These are phyloP conservation scores for Plasmodium gonderi DNA, from an alignment of 169 alveolate genomes.

Conservation along the genomic window DNA sequence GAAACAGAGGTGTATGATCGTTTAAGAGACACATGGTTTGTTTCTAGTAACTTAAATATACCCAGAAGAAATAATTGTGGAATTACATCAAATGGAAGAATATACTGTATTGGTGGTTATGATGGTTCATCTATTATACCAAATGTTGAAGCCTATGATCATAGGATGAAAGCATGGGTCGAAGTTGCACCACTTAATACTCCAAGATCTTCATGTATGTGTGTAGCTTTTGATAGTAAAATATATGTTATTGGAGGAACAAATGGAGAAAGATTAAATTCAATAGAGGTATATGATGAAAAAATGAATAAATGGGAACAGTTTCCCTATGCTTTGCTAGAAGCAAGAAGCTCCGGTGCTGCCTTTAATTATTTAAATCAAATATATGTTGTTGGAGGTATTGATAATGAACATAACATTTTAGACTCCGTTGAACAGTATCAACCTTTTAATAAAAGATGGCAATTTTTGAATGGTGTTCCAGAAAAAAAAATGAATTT, in stretches of 20 bases:
- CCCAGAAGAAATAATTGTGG: constrained; percentile 90
- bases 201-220: constrained; percentile 90
- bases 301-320: constrained; percentile 90
- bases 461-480: constrained; percentile 82
- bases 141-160: constrained; percentile 89
- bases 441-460: constrained; percentile 81
- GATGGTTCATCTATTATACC: constrained; percentile 86
- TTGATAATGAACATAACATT: constrained; percentile 83
- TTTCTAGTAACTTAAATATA: constrained; percentile 83
- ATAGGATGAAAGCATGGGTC: constrained; percentile 90
- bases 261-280: constrained; percentile 88
- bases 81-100: constrained; percentile 76
- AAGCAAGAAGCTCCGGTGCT: constrained; percentile 90
- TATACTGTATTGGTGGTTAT: constrained; percentile 88
- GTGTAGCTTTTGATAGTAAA: constrained; percentile 82
- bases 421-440: constrained; percentile 86
- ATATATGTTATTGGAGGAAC: constrained; percentile 90
- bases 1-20: constrained; percentile 92
- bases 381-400: constrained; percentile 87
- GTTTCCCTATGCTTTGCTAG: constrained; percentile 84
- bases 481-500: constrained; percentile 85
- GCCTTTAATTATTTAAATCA: constrained; percentile 84
- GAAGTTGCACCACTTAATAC: constrained; percentile 86
- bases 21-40: constrained; percentile 88
- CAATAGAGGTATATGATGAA: constrained; percentile 90